These are phyloP conservation scores for Pseudogymnoascus sp. DNA, from an alignment of 2,329 filamentous ascomycete genomes.

Conservation along the genomic window DNA sequence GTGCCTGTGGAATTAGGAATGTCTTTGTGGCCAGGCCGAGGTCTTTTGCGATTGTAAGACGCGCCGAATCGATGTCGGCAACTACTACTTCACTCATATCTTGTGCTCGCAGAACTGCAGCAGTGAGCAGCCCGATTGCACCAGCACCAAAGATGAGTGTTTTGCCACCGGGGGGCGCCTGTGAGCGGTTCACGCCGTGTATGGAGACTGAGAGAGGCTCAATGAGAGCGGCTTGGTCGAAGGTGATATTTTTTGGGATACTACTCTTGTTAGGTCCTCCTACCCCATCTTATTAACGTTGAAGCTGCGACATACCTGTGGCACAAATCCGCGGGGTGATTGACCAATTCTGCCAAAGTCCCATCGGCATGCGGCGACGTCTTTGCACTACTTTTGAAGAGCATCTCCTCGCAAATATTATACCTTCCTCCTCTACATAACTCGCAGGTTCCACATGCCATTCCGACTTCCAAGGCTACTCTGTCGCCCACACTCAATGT, in stretches of 20 bases:
- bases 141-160: slow-evolving; percentile 60
- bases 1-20: not conserved
- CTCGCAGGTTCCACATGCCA: slow-evolving; percentile 84
- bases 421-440: slow-evolving; percentile 85
- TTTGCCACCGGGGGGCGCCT: slow-evolving; percentile 44
- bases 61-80: not conserved
- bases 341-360: slow-evolving; percentile 44
- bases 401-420: slow-evolving; percentile 72
- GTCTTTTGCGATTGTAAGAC: not conserved
- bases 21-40: not conserved
- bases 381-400: slow-evolving; percentile 31
- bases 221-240: slow-evolving; percentile 52
- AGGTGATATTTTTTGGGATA: slow-evolving; percentile 52
- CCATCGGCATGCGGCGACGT: slow-evolving; percentile 30
- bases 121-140: slow-evolving; percentile 55
- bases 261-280: slow-evolving; percentile 26
- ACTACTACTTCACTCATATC: not conserved
- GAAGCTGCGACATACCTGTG: slow-evolving; percentile 52
- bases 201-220: slow-evolving; percentile 57
- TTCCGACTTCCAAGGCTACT: slow-evolving; percentile 88
- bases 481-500: slow-evolving; percentile 76
- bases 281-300: not conserved
- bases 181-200: slow-evolving; percentile 52
- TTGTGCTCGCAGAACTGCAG: slow-evolving; percentile 38
- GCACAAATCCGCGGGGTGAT: slow-evolving; percentile 92